Conservation (phyloP, 148 eudicot species). For the Rhododendron mucronatum region DNA sequence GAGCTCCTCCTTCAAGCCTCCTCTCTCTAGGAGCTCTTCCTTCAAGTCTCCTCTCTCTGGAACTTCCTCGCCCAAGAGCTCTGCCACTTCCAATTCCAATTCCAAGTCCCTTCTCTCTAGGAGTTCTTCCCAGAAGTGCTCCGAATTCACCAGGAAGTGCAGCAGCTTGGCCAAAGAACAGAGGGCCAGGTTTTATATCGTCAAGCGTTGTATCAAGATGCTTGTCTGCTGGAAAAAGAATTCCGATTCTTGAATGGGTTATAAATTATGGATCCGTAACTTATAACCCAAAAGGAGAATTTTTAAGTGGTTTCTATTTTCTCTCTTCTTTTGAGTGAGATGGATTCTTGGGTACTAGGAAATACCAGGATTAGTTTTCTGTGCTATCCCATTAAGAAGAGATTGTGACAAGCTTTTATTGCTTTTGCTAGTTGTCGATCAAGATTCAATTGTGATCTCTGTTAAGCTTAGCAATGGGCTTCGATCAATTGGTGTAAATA, state of each 20-base stretch:
- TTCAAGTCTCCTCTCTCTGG: background rate
- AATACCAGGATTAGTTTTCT: background rate
- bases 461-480: background rate
- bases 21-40: constrained; percentile 24
- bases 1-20: constrained; percentile 41
- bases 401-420: background rate
- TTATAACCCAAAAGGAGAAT: background rate
- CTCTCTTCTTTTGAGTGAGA: background rate
- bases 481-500: background rate
- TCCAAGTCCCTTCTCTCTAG: constrained; percentile 34
- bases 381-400: constrained; percentile 11
- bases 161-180: constrained; percentile 73
- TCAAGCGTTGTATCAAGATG: constrained; percentile 82
- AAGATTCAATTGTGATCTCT: constrained; percentile 10
- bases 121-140: constrained; percentile 54
- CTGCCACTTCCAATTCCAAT: background rate
- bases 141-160: constrained; percentile 63
- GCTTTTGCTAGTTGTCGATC: background rate
- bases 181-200: constrained; percentile 70
- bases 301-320: background rate
- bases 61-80: background rate
- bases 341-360: constrained; percentile 13
- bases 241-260: constrained; percentile 41
- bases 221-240: constrained; percentile 74
- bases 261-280: background rate